Evolutionary conservation across 2,329 filamentous ascomycete species (phyloP), one percentile per base, ranked within the genome.

Genomic region (Fusarium sp.): DNA sequence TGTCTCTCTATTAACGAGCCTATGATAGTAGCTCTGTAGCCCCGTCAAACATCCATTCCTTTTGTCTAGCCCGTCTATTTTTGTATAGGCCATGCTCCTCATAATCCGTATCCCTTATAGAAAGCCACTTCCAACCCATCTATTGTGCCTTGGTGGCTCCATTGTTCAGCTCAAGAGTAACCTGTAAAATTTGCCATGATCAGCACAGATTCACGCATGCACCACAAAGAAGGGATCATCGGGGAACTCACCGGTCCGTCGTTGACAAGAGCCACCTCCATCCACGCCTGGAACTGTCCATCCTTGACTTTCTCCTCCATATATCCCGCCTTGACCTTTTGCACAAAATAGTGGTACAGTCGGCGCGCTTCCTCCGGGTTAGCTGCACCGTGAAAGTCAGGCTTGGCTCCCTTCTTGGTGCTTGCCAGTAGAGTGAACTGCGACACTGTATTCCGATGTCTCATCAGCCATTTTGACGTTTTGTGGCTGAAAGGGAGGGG

Each of bases 201-300:
- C 37, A 64, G 30, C 30, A 42, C 36, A 36, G 12, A 33, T 15
- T 40, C 33, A 31, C 7, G n/a, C 3, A 26, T 28, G n/a, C 26
- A 30, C 16, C n/a, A 18, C 30, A 33, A 42, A 26, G n/a, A 51
- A 30, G 13, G 28, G 31, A 20, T 10, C 2, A 11, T 34, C n/a
- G 13, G 12, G 15, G 41, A 42, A 77, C 80, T 71, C 77, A 91
- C 89, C 55, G 89, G 89, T 2, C 89, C 89, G 72, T 98, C 95
- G 72, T 98, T 98, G 50, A 97, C 89, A 31, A 97, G 81, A 49
- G 92, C 91, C 61, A 99, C 95, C 76, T 98, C 91, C 96, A 99
- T 99, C 94, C 97, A 97, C 50, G 96, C 96, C 77, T 97, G 95
- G 79, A 99, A 99, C 31, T 95, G 89, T n/a, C 97, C 96, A 77